These are phyloP conservation scores for Solanum peruvianum DNA, from an alignment of 257 asterid genomes.

Conservation along the genomic window DNA sequence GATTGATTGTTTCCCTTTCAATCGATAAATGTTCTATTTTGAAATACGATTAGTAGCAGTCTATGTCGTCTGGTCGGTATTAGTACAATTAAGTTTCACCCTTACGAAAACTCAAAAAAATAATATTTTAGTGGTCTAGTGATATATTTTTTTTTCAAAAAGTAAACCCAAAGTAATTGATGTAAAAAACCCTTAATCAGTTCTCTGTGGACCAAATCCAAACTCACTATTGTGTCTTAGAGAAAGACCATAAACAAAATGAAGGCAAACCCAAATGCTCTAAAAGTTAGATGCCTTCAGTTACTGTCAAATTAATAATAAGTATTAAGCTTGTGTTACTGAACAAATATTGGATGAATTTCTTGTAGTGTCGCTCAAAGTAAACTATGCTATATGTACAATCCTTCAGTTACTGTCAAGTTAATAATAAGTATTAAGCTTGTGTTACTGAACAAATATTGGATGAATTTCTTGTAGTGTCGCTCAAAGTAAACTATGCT, in stretches of 20 bases:
- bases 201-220: not conserved
- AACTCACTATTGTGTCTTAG: not conserved
- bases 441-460: not conserved
- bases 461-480: not conserved
- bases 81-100: not conserved
- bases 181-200: not conserved
- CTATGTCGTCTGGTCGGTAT: not conserved
- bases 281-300: not conserved
- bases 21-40: not conserved
- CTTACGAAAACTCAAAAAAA: not conserved
- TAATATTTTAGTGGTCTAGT: not conserved
- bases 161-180: not conserved
- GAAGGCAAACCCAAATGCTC: not conserved
- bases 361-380: not conserved
- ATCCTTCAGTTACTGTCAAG: too few relatives aligned
- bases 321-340: not conserved
- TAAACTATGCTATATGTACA: not conserved
- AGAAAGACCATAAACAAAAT: not conserved
- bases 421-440: not conserved
- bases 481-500: not conserved
- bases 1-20: not conserved
- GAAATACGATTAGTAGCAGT: not conserved
- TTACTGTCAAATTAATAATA: not conserved
- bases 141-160: not conserved
- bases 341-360: not conserved